Base-by-base conservation (phyloP, 768 basidiomycete genomes). In the Ephemerocybe angulata region DNA sequence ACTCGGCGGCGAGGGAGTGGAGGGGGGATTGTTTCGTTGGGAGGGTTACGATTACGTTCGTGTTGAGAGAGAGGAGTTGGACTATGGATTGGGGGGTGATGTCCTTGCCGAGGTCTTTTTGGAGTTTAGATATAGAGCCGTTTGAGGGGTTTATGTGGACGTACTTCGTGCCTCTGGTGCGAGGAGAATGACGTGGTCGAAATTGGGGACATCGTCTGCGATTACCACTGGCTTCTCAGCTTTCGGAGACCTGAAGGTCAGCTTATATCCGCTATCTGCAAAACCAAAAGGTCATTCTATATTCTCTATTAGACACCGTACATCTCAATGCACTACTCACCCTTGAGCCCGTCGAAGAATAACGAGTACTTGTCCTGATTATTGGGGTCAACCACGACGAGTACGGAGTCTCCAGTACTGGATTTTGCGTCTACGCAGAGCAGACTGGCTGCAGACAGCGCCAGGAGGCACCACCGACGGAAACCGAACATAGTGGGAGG, bases 221-320 rank as follows among this genome's bases (percentile, higher is more conserved):
- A 87, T 73, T 37, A 93, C 70, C 22, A 78, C 69, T 10, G 91
- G 88, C 44, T 71, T 72, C 42, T 82, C 80, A 50, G 88, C 89
- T 69, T 86, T 91, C 15, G 94, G 90, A 21, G 80, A 76, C 50
- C 94, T 87, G 77, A 95, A 93, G 0, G 89, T 93, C 43, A 98
- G 73, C 49, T 90, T 77, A 70, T 90, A 97, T 8, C 96, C 96
- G 57, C 84, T 77, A 46, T 83, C 91, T 95, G 63, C 15, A 57
- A 11, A 35, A n/a, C n/a, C 10, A 31, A 42, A 55, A 28, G 24
- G 22, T 46, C 33, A 43, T 50, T 28, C 15, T 21, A 46, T 50
- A 55, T 60, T 25, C 5, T 48, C n/a, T 2, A 17, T 8, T 8
- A 8, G 8, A 17, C 33, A 35, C 33, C 8, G 43, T 3, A 21